These are phyloP conservation scores for Agaricus sinodeliciosus DNA, from an alignment of 768 basidiomycete genomes.

Conservation along the genomic window DNA sequence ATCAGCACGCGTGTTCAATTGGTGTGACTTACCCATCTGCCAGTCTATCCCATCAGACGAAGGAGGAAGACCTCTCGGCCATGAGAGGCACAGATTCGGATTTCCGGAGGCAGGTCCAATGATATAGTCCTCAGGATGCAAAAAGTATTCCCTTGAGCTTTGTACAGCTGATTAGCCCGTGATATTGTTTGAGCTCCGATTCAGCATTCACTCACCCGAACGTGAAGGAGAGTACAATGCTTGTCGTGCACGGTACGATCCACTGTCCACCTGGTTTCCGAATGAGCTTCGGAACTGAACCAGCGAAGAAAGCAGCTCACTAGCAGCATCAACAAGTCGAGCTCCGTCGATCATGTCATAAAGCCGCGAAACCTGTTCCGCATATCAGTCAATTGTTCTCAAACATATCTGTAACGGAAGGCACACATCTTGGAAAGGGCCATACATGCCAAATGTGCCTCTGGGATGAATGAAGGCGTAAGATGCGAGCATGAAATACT, in stretches of 20 bases:
- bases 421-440: constrained; percentile 71
- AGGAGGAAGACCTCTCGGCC: constrained; percentile 64
- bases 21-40: constrained; percentile 58
- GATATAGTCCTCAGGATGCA: constrained; percentile 72
- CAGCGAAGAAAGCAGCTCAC: constrained; percentile 13
- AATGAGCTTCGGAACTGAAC: neutral
- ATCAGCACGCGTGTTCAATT: neutral
- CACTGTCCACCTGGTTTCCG: constrained; percentile 51
- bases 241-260: constrained; percentile 67
- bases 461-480: constrained; percentile 32
- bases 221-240: constrained; percentile 51
- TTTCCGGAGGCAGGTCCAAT: constrained; percentile 63
- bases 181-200: neutral
- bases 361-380: constrained; percentile 54
- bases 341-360: constrained; percentile 54
- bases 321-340: constrained; percentile 61
- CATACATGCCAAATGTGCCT: constrained; percentile 65
- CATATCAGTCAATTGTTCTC: constrained; percentile 4
- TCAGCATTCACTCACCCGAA: constrained; percentile 47
- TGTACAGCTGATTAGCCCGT: constrained; percentile 14
- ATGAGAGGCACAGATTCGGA: constrained; percentile 64
- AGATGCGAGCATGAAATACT: neutral
- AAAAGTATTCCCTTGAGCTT: constrained; percentile 42
- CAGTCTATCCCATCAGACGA: constrained; percentile 74
- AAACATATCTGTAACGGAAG: neutral